Conservation (phyloP, 2,329 filamentous ascomycete genomes). For the Beauveria medogensis region DNA sequence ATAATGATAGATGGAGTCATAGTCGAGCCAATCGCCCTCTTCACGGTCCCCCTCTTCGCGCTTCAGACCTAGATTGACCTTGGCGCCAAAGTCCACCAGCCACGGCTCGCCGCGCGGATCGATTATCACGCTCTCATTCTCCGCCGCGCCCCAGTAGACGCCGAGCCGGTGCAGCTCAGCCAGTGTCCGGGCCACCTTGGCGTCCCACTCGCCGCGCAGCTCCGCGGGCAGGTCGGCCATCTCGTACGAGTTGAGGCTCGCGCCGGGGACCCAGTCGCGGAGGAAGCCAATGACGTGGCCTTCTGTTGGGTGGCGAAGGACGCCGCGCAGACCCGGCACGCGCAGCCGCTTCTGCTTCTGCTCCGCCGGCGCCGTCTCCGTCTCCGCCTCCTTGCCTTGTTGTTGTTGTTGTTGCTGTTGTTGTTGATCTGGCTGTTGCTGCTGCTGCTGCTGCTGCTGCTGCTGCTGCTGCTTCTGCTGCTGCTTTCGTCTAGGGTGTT, state of each 20-base stretch:
- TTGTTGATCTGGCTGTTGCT: no score
- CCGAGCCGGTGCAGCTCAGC: not conserved
- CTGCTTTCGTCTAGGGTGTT: no score
- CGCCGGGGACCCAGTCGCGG: slow-evolving; percentile 9
- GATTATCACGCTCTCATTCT: slow-evolving; percentile 4
- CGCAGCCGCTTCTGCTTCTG: not conserved
- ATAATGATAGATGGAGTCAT: not conserved
- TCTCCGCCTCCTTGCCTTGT: no score
- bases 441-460: no score
- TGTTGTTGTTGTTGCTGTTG: no score
- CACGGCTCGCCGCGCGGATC: not conserved
- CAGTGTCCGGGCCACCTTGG: not conserved
- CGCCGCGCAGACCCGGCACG: not conserved
- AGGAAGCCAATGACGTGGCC: slow-evolving; percentile 10
- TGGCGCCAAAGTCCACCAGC: slow-evolving; percentile 5
- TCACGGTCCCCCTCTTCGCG: not conserved
- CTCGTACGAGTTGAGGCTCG: not conserved
- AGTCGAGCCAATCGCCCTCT: slow-evolving; percentile 5
- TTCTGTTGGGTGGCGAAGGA: slow-evolving; percentile 3
- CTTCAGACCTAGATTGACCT: not conserved
- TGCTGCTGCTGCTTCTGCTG: no score
- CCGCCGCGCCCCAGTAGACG: not conserved
- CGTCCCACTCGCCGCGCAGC: not conserved
- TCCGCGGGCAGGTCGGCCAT: not conserved
- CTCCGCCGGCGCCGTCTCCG: not conserved